Conservation (phyloP, 345 rosid genomes). For the Noccaea bulbosa region DNA sequence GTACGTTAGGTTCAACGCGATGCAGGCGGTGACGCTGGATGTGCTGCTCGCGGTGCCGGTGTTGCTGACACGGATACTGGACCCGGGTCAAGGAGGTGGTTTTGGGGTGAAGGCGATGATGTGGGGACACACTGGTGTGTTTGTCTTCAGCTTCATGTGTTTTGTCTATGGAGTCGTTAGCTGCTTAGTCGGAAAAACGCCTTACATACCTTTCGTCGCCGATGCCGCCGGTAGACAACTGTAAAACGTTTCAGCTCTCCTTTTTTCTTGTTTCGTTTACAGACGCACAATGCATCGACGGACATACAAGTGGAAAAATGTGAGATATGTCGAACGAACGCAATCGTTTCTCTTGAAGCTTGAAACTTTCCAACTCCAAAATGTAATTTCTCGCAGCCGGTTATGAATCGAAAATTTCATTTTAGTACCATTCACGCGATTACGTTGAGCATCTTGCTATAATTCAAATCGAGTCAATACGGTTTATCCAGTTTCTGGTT, state of each 20-base stretch:
- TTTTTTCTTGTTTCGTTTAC: too few relatives aligned
- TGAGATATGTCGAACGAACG: too few relatives aligned
- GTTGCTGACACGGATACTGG: conserved; percentile 63
- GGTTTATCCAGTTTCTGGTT: not conserved
- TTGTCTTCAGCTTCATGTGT: conserved; percentile 72
- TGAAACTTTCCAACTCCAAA: too few relatives aligned
- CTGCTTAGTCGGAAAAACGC: conserved; percentile 72
- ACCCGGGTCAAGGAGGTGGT: conserved; percentile 67
- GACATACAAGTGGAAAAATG: too few relatives aligned
- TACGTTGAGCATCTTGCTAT: not conserved
- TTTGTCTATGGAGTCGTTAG: conserved; percentile 63
- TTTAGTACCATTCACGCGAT: too few relatives aligned
- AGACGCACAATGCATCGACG: too few relatives aligned
- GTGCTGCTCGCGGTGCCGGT: conserved; percentile 78
- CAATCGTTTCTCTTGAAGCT: too few relatives aligned
- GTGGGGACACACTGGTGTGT: conserved; percentile 76
- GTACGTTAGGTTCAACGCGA: conserved; percentile 79
- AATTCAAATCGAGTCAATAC: too few relatives aligned
- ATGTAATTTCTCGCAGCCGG: too few relatives aligned
- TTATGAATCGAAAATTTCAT: too few relatives aligned
- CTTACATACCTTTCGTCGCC: conserved; percentile 79
- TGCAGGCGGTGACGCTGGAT: conserved; percentile 93
- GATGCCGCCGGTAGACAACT: conserved; percentile 85
- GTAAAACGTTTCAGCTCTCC: conserved; percentile 22
- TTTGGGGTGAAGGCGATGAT: conserved; percentile 62